Conservation (phyloP, 2,329 filamentous ascomycete species). For the Talaromyces sp. region DNA sequence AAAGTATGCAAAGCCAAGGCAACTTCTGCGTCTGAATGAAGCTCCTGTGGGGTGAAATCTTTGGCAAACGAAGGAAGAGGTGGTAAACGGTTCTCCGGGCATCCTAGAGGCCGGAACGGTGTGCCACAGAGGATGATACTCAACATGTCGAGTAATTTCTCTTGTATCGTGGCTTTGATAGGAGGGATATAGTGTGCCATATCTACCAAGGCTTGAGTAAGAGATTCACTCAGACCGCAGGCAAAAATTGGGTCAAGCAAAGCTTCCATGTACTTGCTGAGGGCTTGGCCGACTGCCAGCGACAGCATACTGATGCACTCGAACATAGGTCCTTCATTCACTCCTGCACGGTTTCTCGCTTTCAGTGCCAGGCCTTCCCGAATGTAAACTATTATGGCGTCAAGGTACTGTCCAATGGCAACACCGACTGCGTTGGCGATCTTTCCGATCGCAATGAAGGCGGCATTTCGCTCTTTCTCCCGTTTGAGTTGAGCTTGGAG, state of each 20-base stretch:
- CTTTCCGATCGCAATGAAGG: conserved; percentile 92
- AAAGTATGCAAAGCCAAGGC: conserved; percentile 90
- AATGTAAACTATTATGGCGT: conserved; percentile 90
- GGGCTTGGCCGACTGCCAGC: conserved; percentile 88
- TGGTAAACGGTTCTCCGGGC: conserved; percentile 79
- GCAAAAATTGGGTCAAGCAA: conserved; percentile 94
- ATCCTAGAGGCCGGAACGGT: conserved; percentile 87
- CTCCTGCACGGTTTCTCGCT: conserved; percentile 59
- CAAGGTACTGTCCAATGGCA: conserved; percentile 89
- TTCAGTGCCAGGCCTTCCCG: conserved; percentile 83
- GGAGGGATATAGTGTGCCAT: conserved; percentile 99
- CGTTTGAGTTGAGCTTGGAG: conserved; percentile 90
- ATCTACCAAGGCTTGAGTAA: conserved; percentile 93
- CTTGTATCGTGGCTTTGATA: conserved; percentile 87
- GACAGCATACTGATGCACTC: conserved; percentile 97
- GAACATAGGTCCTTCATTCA: conserved; percentile 74
- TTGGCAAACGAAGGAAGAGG: conserved; percentile 80
- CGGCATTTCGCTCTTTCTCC: conserved; percentile 88
- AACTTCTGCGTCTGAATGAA: conserved; percentile 81
- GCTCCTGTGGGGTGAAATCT: conserved; percentile 79
- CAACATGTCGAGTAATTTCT: conserved; percentile 88
- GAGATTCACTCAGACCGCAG: conserved; percentile 86
- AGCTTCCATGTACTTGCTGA: conserved; percentile 98
- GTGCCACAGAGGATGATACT: conserved; percentile 90
- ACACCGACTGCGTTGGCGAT: conserved; percentile 95